Percentiles rank a stretch among this genome's conserved stretches.
These are phyloP conservation scores for Radiomyces spectabilis DNA, from an alignment of 192 early-diverging fungal genomes.

Conservation along the genomic window DNA sequence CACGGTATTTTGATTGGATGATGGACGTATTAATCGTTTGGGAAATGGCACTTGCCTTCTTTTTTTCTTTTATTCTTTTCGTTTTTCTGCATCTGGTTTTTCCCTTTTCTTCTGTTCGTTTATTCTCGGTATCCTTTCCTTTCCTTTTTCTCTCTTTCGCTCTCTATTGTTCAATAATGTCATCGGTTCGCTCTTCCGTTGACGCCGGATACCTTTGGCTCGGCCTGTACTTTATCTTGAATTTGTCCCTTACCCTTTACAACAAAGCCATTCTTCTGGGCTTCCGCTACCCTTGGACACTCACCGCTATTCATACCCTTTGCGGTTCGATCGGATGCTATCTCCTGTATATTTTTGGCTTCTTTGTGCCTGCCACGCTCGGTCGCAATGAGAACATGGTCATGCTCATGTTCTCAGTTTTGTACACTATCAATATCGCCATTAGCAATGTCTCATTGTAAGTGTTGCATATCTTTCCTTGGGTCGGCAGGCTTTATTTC, in stretches of 20 bases:
- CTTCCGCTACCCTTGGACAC: slow-evolving; percentile 80
- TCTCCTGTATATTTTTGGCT: slow-evolving; percentile 33
- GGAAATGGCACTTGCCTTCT: background rate
- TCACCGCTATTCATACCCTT: slow-evolving; percentile 78
- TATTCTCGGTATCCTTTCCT: background rate
- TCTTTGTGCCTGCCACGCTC: slow-evolving; percentile 45
- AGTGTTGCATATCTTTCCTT: too few species aligned
- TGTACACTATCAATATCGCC: slow-evolving; percentile 89
- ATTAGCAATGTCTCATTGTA: slow-evolving; percentile 78
- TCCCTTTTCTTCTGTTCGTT: background rate
- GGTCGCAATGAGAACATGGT: slow-evolving; percentile 51
- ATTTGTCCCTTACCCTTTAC: slow-evolving; percentile 73
- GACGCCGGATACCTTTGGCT: slow-evolving; percentile 52
- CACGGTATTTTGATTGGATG: too few species aligned
- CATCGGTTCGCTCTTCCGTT: background rate
- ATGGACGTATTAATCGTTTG: too few species aligned
- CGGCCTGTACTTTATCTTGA: slow-evolving; percentile 63
- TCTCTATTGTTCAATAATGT: too few species aligned
- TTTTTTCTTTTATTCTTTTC: slow-evolving; percentile 4
- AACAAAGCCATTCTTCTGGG: slow-evolving; percentile 75
- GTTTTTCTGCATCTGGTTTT: background rate
- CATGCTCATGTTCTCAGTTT: slow-evolving; percentile 71
- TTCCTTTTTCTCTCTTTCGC: background rate
- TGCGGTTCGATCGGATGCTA: slow-evolving; percentile 63
- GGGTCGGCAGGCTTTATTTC: too few species aligned